Base-by-base conservation (phyloP, 2,329 filamentous ascomycete genomes). In the Fusarium ambrosium region DNA sequence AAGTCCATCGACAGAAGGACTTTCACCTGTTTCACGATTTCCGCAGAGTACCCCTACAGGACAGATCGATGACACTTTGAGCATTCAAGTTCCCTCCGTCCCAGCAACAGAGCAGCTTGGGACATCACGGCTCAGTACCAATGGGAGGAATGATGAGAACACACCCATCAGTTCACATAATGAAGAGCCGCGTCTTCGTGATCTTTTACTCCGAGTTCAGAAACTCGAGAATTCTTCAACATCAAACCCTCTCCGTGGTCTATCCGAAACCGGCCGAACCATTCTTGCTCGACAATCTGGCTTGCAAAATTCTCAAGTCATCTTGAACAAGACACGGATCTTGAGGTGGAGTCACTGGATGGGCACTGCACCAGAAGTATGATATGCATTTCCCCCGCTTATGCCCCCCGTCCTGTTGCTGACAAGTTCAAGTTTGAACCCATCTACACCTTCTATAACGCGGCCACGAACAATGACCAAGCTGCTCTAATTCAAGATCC, bases 341-440 rank as follows among this genome's bases (percentile, higher is more conserved):
- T 22, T 64, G 45, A 41, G 62, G 39, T 64, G 62, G 62, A 64
- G 62, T 16, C 62, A 64, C 20, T 64, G 62, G 62, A 55, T 64
- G 51, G 62, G 62, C 2, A 41, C 36, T 6, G 62, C 62, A 13
- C 24, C 48, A 64, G 62, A 64, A 20, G 62, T 64, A 64, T n/a
- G 13, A 37, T 22, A 13, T 27, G 22, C 20, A 14, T 39, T 20
- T 14, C n/a, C 14, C 5, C 11, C 16, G 9, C 29, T 36, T 18
- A n/a, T 32, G 16, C 16, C 11, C 6, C 20, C 18, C 2, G 18
- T n/a, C 32, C 22, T 20, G 13, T 41, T 20, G 32, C 43, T 51
- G 11, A 63, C 22, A 20, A n/a, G 34, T 9, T 20, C 34, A 56
- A 64, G 62, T 64, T 64, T 43, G 24, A 56, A 20, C 45, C 51